Conservation (phyloP, 306 rosid species). For the Fragaria ananassa region DNA sequence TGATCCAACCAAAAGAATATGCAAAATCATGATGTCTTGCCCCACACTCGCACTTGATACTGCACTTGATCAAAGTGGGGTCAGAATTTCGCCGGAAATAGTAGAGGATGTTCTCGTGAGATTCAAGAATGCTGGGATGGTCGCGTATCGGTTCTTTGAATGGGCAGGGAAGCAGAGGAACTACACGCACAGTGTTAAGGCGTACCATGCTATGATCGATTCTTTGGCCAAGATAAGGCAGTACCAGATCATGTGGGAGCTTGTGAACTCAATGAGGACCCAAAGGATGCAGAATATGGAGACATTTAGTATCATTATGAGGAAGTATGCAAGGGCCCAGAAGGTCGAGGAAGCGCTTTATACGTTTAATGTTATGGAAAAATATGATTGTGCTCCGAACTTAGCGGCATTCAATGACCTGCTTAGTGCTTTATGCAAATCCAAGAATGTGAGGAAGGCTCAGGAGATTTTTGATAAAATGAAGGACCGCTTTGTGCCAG, state of each 20-base stretch:
- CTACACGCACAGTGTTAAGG: slow-evolving; percentile 51
- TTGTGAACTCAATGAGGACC: slow-evolving; percentile 67
- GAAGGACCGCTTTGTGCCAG: slow-evolving; percentile 61
- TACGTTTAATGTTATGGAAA: slow-evolving; percentile 81
- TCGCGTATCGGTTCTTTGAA: slow-evolving; percentile 69
- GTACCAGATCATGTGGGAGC: slow-evolving; percentile 83
- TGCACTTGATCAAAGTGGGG: slow-evolving; percentile 72
- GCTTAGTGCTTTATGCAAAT: slow-evolving; percentile 74
- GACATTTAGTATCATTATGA: slow-evolving; percentile 83
- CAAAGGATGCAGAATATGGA: slow-evolving; percentile 66
- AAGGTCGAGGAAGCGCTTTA: slow-evolving; percentile 79
- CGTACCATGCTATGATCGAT: slow-evolving; percentile 73
- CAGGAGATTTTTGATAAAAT: slow-evolving; percentile 73
- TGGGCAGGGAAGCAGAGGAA: slow-evolving; percentile 68
- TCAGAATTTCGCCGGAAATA: slow-evolving; percentile 58
- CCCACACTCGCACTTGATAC: slow-evolving; percentile 55
- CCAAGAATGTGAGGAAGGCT: slow-evolving; percentile 87
- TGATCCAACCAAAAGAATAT: slow-evolving; percentile 48
- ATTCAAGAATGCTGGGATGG: slow-evolving; percentile 80
- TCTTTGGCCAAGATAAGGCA: slow-evolving; percentile 83
- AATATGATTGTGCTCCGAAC: slow-evolving; percentile 53
- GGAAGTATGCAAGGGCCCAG: slow-evolving; percentile 75
- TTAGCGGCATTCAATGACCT: slow-evolving; percentile 74
- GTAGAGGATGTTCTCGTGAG: slow-evolving; percentile 64
- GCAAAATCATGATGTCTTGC: slow-evolving; percentile 56